Percentiles rank a stretch among this genome's conserved stretches.
Conservation (phyloP, 805 yeast genomes). For the Pichia insulana region DNA sequence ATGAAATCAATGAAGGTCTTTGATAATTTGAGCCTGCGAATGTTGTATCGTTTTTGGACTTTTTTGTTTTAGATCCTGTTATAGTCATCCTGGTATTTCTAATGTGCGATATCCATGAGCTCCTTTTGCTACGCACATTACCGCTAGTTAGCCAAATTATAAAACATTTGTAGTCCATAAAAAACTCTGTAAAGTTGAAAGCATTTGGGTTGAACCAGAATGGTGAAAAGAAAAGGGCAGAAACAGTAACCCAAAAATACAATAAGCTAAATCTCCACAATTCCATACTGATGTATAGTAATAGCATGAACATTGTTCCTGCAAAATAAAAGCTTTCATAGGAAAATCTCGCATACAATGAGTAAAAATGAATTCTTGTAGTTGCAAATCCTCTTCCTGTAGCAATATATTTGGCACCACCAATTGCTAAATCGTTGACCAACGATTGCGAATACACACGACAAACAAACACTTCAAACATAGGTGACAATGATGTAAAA, state of each 20-base stretch:
- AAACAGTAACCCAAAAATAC: constrained; percentile 95
- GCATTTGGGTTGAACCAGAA: constrained; percentile 96
- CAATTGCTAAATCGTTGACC: constrained; percentile 62
- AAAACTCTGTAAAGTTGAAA: constrained; percentile 91
- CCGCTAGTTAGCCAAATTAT: constrained; percentile 89
- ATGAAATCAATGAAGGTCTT: constrained; percentile 73
- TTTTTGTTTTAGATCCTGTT: constrained; percentile 74
- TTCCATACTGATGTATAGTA: constrained; percentile 63
- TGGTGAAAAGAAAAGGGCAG: constrained; percentile 86
- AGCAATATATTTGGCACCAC: constrained; percentile 82
- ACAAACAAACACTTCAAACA: constrained; percentile 78
- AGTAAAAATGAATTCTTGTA: constrained; percentile 69
- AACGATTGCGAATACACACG: constrained; percentile 69
- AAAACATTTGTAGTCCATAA: constrained; percentile 91
- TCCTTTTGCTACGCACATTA: constrained; percentile 80
- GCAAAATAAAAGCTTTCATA: constrained; percentile 80
- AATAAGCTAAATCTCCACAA: constrained; percentile 89
- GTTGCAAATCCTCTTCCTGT: constrained; percentile 90
- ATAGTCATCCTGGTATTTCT: constrained; percentile 77
- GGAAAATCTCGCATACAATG: constrained; percentile 68
- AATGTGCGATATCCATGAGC: constrained; percentile 80
- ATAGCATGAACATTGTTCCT: constrained; percentile 64
- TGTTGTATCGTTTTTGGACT: constrained; percentile 69
- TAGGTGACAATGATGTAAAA: constrained; percentile 61
- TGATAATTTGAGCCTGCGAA: constrained; percentile 76